phyloP scores from a whole-genome alignment of 371 early-diverging fungal genomes.

The Mortierella sp. region DNA sequence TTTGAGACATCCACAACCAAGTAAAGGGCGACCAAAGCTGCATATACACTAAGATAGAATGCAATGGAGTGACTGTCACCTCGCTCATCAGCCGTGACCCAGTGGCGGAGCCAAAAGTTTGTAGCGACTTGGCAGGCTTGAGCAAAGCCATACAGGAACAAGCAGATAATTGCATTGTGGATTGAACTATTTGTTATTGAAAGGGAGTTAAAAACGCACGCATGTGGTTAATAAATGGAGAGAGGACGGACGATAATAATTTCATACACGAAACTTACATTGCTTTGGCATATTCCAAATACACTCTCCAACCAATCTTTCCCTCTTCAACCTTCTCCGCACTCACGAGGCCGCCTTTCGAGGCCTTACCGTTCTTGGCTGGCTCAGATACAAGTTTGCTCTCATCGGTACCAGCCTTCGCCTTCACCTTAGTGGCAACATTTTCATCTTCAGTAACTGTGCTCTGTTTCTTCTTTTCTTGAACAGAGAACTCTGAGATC shows the following conservation, averaged over 20 bases:
- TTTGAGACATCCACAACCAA: conserved; percentile 60
- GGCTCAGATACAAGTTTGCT: neutral
- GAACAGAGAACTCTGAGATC: conserved; percentile 58
- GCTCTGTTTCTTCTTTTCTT: conserved; percentile 11
- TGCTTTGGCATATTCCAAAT: conserved; percentile 80
- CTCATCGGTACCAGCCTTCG: neutral
- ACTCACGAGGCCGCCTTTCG: conserved; percentile 66
- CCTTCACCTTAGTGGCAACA: conserved; percentile 5
- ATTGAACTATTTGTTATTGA: conserved; percentile 22
- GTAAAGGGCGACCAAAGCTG: conserved; percentile 50
- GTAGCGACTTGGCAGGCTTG: conserved; percentile 58
- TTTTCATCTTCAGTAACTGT: neutral
- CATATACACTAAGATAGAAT: conserved; percentile 58
- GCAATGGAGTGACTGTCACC: conserved; percentile 15
- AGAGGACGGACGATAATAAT: no score
- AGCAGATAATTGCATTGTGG: conserved; percentile 32
- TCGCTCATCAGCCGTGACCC: conserved; percentile 66
- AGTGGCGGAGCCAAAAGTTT: conserved; percentile 79
- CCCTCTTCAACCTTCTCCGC: conserved; percentile 86
- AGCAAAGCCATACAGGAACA: conserved; percentile 51
- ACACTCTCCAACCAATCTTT: conserved; percentile 80
- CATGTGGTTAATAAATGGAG: neutral
- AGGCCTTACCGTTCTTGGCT: conserved; percentile 12
- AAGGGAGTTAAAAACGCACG: neutral
- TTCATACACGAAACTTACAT: conserved; percentile 63